These are phyloP conservation scores for Meira miltonrushii DNA, from an alignment of 1,284 basidiomycete genomes.

Conservation along the genomic window DNA sequence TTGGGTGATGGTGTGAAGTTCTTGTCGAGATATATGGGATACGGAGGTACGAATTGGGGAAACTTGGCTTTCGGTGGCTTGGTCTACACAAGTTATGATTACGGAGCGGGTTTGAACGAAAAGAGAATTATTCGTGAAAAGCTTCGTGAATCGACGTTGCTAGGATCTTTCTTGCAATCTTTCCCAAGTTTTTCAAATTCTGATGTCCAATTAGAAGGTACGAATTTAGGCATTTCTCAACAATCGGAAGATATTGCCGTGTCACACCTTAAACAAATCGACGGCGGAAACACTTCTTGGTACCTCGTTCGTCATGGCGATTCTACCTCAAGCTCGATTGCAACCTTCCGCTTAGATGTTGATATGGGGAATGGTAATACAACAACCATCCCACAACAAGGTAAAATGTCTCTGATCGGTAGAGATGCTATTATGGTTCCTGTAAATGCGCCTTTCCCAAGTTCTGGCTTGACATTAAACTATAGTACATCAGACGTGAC, in stretches of 20 bases:
- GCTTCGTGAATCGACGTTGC: constrained; percentile 25
- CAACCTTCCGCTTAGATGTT: constrained; percentile 8
- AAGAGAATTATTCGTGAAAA: constrained; percentile 29
- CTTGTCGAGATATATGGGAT: constrained; percentile 63
- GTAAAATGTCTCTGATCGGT: constrained; percentile 3
- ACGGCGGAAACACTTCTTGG: constrained; percentile 54
- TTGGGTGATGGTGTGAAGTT: constrained; percentile 28
- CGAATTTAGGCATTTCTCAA: neutral
- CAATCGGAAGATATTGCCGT: neutral
- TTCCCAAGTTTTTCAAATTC: constrained; percentile 31
- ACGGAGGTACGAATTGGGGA: constrained; percentile 69
- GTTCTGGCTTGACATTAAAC: constrained; percentile 53
- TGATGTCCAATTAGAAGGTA: neutral
- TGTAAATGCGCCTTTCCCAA: neutral
- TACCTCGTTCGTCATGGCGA: constrained; percentile 64
- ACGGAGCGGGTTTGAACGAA: constrained; percentile 36
- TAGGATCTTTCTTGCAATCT: constrained; percentile 22
- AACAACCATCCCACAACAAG: neutral
- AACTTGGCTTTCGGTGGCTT: constrained; percentile 17
- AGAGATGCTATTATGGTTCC: constrained; percentile 5
- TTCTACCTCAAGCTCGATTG: constrained; percentile 19
- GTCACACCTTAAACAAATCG: neutral
- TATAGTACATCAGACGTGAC: constrained; percentile 59
- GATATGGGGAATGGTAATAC: neutral
- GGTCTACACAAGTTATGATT: constrained; percentile 54